phyloP scores from a whole-genome alignment of 1,284 basidiomycete species.

The Heterobasidion annosum region DNA sequence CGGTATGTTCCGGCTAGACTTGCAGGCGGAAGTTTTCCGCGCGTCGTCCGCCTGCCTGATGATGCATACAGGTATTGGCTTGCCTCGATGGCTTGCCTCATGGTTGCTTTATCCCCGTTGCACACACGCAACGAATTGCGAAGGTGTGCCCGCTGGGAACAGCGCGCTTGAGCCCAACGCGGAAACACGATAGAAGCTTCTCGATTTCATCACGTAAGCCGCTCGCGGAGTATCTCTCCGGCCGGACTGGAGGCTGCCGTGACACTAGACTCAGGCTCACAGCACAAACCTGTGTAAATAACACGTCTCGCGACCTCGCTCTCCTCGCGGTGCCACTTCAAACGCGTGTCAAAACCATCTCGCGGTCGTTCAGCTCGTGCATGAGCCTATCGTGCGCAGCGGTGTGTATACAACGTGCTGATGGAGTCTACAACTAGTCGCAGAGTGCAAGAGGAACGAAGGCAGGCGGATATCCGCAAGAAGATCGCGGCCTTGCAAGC shows the following conservation, averaged over 20 bases:
- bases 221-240: background rate
- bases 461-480: slow-evolving; percentile 27
- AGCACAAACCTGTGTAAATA: slow-evolving; percentile 15
- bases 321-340: background rate
- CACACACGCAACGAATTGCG: background rate
- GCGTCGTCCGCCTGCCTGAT: background rate
- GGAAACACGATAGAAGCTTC: background rate
- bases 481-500: slow-evolving; percentile 33
- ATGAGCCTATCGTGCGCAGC: background rate
- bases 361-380: background rate
- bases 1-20: slow-evolving; percentile 12
- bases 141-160: background rate
- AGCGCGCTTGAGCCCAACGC: background rate
- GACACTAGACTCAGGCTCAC: background rate
- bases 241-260: background rate
- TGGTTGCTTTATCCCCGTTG: background rate
- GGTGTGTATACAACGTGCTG: background rate
- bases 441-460: slow-evolving; percentile 16
- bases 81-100: background rate
- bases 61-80: background rate
- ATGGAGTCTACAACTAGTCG: slow-evolving; percentile 28
- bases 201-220: background rate
- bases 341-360: background rate
- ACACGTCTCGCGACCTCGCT: slow-evolving; percentile 10
- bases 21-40: slow-evolving; percentile 1